Conservation (phyloP, 2,329 filamentous ascomycete genomes). For the Venturia pyrina region DNA sequence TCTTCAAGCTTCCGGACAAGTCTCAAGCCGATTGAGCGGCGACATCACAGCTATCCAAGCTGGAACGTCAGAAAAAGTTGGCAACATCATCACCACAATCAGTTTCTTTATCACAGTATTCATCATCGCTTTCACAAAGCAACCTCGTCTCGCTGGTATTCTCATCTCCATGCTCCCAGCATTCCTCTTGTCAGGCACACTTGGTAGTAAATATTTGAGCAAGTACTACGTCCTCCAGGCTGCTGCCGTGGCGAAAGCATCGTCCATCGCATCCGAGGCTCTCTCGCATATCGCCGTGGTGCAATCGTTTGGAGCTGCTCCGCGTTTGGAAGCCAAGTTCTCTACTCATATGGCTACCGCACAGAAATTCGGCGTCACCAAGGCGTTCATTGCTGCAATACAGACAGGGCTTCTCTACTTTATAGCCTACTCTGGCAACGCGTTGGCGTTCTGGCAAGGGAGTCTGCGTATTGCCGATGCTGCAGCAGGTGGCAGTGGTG, state of each 20-base stretch:
- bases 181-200: constrained; percentile 48
- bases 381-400: constrained; percentile 45
- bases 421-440: constrained; percentile 57
- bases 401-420: constrained; percentile 57
- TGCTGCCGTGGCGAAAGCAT: constrained; percentile 46
- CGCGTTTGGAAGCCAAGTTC: constrained; percentile 51
- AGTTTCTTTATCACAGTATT: constrained; percentile 61
- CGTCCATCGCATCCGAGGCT: constrained; percentile 53
- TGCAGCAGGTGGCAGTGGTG: constrained; percentile 22
- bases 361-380: constrained; percentile 45
- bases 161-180: constrained; percentile 53
- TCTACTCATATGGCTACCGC: constrained; percentile 41
- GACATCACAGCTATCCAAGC: constrained; percentile 44
- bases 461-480: constrained; percentile 43
- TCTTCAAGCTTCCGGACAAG: constrained; percentile 21
- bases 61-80: constrained; percentile 62
- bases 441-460: constrained; percentile 59
- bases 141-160: constrained; percentile 53
- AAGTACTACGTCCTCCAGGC: constrained; percentile 42
- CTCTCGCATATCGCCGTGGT: constrained; percentile 52
- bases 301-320: constrained; percentile 52
- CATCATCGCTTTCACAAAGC: constrained; percentile 56
- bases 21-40: constrained; percentile 19
- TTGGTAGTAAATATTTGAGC: constrained; percentile 45
- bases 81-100: constrained; percentile 50